A percentile compares a stretch with the other conserved stretches of the same genome.
phyloP scores from a whole-genome alignment of 805 yeast species.

The Kluyveromyces lactis region DNA sequence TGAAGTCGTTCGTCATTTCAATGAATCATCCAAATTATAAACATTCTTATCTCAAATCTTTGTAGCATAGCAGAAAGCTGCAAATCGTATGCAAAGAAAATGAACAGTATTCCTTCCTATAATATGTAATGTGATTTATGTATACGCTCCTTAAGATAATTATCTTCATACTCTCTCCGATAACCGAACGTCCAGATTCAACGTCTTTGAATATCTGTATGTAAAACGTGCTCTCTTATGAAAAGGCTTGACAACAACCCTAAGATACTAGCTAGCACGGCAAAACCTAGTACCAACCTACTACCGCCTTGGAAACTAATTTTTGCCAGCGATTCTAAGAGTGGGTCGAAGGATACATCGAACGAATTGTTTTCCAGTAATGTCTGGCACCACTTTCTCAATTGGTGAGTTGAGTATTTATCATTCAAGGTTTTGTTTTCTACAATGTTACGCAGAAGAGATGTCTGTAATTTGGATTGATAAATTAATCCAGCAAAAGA shows the following conservation, averaged over 20 bases:
- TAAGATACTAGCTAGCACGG: conserved; percentile 33
- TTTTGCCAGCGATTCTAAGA: conserved; percentile 39
- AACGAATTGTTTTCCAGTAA: conserved; percentile 5
- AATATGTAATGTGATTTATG: background rate
- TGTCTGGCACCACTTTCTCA: conserved; percentile 6
- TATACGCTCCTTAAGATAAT: background rate
- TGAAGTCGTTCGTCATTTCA: conserved; percentile 50
- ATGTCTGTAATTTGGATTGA: conserved; percentile 36
- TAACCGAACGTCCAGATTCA: too few relatives aligned
- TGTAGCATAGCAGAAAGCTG: too few relatives aligned
- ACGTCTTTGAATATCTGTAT: conserved; percentile 35
- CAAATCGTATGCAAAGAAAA: background rate
- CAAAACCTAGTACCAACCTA: conserved; percentile 40
- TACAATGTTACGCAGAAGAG: conserved; percentile 20
- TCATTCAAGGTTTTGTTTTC: background rate
- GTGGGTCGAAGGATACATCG: conserved; percentile 12
- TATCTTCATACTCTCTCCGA: conserved; percentile 36
- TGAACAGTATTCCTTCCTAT: background rate
- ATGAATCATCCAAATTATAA: conserved; percentile 17
- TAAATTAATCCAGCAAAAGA: conserved; percentile 60
- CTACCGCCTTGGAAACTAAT: conserved; percentile 42
- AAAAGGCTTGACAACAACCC: conserved; percentile 36
- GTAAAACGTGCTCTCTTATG: conserved; percentile 50
- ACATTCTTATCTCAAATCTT: too few relatives aligned
- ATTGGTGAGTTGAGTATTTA: conserved; percentile 1